Percentiles rank a stretch among this genome's conserved stretches.
Conservation (phyloP, 257 asterid species). For the Solanum commersonii region DNA sequence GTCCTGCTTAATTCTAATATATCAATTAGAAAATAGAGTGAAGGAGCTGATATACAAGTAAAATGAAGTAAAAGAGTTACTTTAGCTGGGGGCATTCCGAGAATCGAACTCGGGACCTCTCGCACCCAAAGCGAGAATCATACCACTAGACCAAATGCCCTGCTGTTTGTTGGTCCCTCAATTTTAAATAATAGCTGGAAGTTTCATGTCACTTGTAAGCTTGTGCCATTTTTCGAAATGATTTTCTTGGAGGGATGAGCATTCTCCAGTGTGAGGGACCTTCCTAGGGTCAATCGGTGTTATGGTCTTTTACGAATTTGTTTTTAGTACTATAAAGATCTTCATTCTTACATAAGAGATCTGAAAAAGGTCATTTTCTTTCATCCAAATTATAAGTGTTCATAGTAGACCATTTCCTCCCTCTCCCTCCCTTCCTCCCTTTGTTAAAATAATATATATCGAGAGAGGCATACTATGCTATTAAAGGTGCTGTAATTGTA, state of each 20-base stretch:
- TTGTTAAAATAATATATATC: not conserved
- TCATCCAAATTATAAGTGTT: not conserved
- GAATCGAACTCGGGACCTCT: constrained; percentile 75
- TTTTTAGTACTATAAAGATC: not conserved
- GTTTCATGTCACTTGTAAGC: not conserved
- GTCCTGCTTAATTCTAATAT: not conserved
- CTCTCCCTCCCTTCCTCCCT: not conserved
- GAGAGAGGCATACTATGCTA: not conserved
- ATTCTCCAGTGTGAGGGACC: not conserved
- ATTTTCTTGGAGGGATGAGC: not conserved
- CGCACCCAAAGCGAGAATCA: constrained; percentile 84
- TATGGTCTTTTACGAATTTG: not conserved
- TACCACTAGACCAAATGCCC: constrained; percentile 91
- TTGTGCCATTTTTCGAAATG: not conserved
- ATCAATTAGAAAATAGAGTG: not conserved
- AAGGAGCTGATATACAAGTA: not conserved
- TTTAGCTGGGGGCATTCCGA: constrained; percentile 56
- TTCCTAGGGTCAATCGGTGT: not conserved
- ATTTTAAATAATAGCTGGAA: not conserved
- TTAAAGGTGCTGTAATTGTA: not conserved
- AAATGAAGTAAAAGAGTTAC: not conserved
- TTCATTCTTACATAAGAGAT: not conserved
- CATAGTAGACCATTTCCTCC: not conserved
- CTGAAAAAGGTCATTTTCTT: not conserved
- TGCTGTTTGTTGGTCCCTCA: not conserved